phyloP scores from a whole-genome alignment of 2,329 filamentous ascomycete genomes.

The Colletotrichum neosansevieriae region DNA sequence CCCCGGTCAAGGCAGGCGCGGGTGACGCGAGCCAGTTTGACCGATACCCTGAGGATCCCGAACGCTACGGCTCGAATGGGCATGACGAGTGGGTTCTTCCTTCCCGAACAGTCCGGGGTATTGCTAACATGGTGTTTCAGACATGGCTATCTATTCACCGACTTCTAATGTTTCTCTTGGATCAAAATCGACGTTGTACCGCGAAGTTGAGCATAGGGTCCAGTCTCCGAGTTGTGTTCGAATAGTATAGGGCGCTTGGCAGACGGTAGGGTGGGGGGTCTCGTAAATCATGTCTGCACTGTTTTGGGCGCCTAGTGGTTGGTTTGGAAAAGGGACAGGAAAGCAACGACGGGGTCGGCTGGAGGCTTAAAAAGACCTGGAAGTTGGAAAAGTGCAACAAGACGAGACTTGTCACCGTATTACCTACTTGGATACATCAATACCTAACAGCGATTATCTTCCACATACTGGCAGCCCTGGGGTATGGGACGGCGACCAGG shows the following conservation, averaged over 20 bases:
- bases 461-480: background rate
- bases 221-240: slow-evolving; percentile 20
- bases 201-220: slow-evolving; percentile 2
- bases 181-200: background rate
- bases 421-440: slow-evolving; percentile 37
- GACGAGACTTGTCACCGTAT: slow-evolving; percentile 36
- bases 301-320: slow-evolving; percentile 31
- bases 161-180: slow-evolving; percentile 67
- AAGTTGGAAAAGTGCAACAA: slow-evolving; percentile 33
- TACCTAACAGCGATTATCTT: slow-evolving; percentile 40
- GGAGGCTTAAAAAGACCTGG: slow-evolving; percentile 27
- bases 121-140: slow-evolving; percentile 54
- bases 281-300: slow-evolving; percentile 33
- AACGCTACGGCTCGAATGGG: slow-evolving; percentile 85
- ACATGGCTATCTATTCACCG: slow-evolving; percentile 79
- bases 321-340: slow-evolving; percentile 38
- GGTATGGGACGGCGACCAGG: slow-evolving; percentile 1
- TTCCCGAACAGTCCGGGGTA: background rate
- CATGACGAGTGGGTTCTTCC: slow-evolving; percentile 82
- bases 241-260: slow-evolving; percentile 28
- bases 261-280: slow-evolving; percentile 11
- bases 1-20: slow-evolving; percentile 91
- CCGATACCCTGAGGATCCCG: slow-evolving; percentile 96
- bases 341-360: slow-evolving; percentile 23
- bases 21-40: slow-evolving; percentile 98